These are phyloP conservation scores for Wickerhamomyces tratensis DNA, from an alignment of 805 yeast species.

Conservation along the genomic window DNA sequence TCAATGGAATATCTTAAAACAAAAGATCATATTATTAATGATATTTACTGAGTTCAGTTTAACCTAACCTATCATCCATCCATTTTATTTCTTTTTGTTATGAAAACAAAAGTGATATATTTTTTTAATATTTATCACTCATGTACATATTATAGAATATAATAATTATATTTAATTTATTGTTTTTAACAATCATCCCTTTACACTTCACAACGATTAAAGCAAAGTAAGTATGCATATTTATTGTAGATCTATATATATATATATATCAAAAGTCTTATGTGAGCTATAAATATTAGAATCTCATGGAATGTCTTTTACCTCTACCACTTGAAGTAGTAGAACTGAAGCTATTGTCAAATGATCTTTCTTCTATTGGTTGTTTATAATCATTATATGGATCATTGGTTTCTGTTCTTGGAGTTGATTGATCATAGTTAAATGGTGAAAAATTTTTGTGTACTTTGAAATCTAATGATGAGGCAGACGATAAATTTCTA, in stretches of 20 bases:
- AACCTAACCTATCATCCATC: background rate
- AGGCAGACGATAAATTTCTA: background rate
- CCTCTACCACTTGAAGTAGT: background rate
- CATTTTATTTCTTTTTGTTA: background rate
- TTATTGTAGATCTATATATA: too few relatives aligned
- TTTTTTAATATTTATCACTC: background rate
- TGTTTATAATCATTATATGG: too few relatives aligned
- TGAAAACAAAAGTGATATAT: background rate
- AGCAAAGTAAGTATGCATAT: too few relatives aligned
- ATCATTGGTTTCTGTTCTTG: too few relatives aligned
- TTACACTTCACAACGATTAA: too few relatives aligned
- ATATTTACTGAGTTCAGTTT: too few relatives aligned
- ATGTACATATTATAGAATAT: constrained; percentile 1
- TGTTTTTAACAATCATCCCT: too few relatives aligned
- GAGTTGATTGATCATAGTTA: background rate
- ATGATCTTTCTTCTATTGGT: too few relatives aligned
- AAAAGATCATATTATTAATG: too few relatives aligned
- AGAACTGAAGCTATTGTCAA: background rate
- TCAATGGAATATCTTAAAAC: too few relatives aligned
- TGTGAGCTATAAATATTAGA: constrained; percentile 1
- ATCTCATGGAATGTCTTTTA: constrained; percentile 18
- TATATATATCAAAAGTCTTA: background rate
- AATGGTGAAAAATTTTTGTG: background rate
- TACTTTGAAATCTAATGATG: background rate
- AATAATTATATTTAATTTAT: background rate